Evolutionary conservation across 192 early-diverging fungal species (phyloP).

Genomic region (Linnemannia exigua): DNA sequence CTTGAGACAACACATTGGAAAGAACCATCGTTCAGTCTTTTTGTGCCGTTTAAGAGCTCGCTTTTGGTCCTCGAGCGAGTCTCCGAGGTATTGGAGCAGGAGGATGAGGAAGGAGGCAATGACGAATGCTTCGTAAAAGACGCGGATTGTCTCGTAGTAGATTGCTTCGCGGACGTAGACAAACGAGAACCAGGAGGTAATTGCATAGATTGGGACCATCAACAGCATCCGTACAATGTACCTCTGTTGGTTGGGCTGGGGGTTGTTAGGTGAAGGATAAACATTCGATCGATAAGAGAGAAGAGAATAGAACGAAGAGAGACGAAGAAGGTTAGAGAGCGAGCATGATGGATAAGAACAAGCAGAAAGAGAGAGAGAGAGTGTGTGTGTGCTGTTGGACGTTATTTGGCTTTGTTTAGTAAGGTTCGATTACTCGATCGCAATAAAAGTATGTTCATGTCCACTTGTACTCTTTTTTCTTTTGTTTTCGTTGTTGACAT

Average conservation of each 20-base stretch:
- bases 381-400: background rate
- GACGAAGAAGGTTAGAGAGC: background rate
- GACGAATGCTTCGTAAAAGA: constrained; percentile 81
- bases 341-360: background rate
- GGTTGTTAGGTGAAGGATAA: background rate
- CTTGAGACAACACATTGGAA: constrained; percentile 72
- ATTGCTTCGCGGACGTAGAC: constrained; percentile 76
- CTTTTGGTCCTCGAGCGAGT: constrained; percentile 62
- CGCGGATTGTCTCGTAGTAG: constrained; percentile 76
- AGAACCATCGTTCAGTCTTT: constrained; percentile 70
- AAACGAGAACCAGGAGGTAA: constrained; percentile 78
- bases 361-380: no score
- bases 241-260: constrained; percentile 75
- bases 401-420: background rate
- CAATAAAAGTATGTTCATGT: background rate
- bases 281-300: background rate
- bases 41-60: constrained; percentile 52
- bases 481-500: background rate
- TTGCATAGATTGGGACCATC: constrained; percentile 81
- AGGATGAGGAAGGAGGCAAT: constrained; percentile 82
- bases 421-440: background rate
- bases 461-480: background rate
- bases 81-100: constrained; percentile 77
- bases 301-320: no score
- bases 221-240: constrained; percentile 82